Evolutionary conservation across 2,329 filamentous ascomycete genomes (phyloP).

Genomic region (Helotiales sp.): DNA sequence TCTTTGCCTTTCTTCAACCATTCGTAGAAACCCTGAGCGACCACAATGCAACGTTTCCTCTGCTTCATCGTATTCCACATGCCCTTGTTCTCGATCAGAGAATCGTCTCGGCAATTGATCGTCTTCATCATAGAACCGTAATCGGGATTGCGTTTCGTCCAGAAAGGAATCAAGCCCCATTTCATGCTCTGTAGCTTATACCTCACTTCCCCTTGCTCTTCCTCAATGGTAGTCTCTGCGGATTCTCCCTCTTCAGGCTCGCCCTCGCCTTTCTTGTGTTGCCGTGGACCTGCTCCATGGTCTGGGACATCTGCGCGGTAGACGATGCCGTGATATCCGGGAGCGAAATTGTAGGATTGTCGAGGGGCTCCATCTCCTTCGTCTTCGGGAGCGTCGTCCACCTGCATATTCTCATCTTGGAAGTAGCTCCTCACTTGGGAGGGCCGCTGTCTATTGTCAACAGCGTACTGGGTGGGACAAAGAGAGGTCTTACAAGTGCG

Average conservation of each 20-base stretch:
- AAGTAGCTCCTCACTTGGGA: constrained; percentile 74
- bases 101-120: constrained; percentile 94
- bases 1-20: constrained; percentile 86
- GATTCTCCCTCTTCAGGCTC: constrained; percentile 22
- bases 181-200: constrained; percentile 93
- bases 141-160: constrained; percentile 82
- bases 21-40: constrained; percentile 94
- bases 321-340: constrained; percentile 80
- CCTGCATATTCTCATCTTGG: constrained; percentile 70
- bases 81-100: constrained; percentile 70
- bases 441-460: constrained; percentile 57
- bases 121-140: constrained; percentile 79
- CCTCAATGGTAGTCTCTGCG: constrained; percentile 20
- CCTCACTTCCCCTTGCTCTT: constrained; percentile 40
- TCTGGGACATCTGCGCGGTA: constrained; percentile 76
- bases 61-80: constrained; percentile 95
- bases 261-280: constrained; percentile 27
- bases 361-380: constrained; percentile 57
- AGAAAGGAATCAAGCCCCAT: constrained; percentile 93
- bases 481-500: constrained; percentile 25
- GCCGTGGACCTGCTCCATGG: constrained; percentile 49
- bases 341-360: constrained; percentile 90
- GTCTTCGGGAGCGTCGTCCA: constrained; percentile 71
- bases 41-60: constrained; percentile 80
- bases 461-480: not conserved